These are phyloP conservation scores for Lentinula boryana DNA, from an alignment of 768 basidiomycete genomes.

Conservation along the genomic window DNA sequence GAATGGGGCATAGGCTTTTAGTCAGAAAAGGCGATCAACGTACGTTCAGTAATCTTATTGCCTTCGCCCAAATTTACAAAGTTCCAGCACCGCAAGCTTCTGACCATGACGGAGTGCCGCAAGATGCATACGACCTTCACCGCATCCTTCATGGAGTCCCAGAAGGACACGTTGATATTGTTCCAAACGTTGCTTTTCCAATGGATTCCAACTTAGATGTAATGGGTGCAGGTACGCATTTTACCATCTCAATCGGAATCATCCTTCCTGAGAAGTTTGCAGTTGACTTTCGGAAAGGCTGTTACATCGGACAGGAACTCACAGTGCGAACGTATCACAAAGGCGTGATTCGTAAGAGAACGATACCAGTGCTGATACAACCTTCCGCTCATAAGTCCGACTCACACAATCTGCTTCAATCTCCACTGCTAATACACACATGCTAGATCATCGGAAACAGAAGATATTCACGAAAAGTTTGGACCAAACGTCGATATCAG, in stretches of 20 bases:
- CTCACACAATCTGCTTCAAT: slow-evolving; percentile 5
- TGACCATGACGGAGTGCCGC: slow-evolving; percentile 44
- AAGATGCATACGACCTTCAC: slow-evolving; percentile 67
- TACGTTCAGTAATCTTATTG: slow-evolving; percentile 35
- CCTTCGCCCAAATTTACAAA: neutral
- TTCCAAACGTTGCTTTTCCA: slow-evolving; percentile 75
- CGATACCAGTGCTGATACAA: slow-evolving; percentile 70
- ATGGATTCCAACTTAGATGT: slow-evolving; percentile 93
- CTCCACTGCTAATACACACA: neutral
- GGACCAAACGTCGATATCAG: slow-evolving; percentile 33
- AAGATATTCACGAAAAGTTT: slow-evolving; percentile 11
- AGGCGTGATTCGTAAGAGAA: slow-evolving; percentile 84
- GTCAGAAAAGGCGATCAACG: slow-evolving; percentile 66
- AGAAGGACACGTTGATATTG: slow-evolving; percentile 77
- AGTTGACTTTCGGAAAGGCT: slow-evolving; percentile 97
- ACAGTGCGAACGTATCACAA: slow-evolving; percentile 97
- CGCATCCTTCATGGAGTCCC: slow-evolving; percentile 81
- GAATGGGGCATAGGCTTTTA: slow-evolving; percentile 75
- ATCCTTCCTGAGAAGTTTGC: slow-evolving; percentile 1
- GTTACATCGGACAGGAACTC: slow-evolving; percentile 96
- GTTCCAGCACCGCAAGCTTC: slow-evolving; percentile 44
- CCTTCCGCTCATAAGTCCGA: slow-evolving; percentile 8
- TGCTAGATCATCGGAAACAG: neutral
- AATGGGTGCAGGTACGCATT: slow-evolving; percentile 82
- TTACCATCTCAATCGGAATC: slow-evolving; percentile 4